Evolutionary conservation across 148 eudicot genomes (phyloP), one percentile per base, ranked within the genome.

Genomic region (Simmondsia chinensis): DNA sequence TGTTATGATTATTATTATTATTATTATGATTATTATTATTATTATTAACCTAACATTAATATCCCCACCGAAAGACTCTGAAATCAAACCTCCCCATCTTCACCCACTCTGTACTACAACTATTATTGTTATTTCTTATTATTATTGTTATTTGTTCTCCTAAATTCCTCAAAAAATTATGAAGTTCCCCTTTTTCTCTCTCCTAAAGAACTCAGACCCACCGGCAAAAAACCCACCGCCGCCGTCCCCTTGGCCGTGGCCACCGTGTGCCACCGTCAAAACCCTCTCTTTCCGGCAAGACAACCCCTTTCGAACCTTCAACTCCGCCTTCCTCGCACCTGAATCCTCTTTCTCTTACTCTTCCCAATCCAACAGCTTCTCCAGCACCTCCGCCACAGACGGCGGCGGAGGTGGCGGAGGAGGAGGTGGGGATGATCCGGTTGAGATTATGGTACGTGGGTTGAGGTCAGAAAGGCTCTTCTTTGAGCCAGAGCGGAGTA

Each of bases 261-360:
- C 78, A 5, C 41, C 74, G 48, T 85, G 95, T 49, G 75, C 48
- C 0, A 60, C 44, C 69, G 60, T 71, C 17, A 78, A 59, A 17
- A 81, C 91, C 50, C 81, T 70, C 45, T 86, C 95, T 20, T 86
- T 86, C 35, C 68, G 91, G 10, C 22, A 37, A 33, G 50, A 53
- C 40, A 60, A 60, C 37, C 36, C 60, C 18, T 57, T 59, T 46
- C 34, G 54, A 38, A 72, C 78, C 29, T 57, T 61, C 20, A 70
- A 76, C 70, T 57, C 73, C 9, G 57, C 54, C 9, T 34, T 24
- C 18, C 37, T 26, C 32, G 53, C 59, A 1, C 22, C 56, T 7
- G 33, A 42, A 3, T 48, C 49, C 0, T 34, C 13, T 14, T 53
- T 39, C 42, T 28, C 52, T 8, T 7, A 29, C 9, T 53, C 66